Evolutionary conservation across 2,329 filamentous ascomycete genomes (phyloP).

Genomic region (Aspergillus felis): DNA sequence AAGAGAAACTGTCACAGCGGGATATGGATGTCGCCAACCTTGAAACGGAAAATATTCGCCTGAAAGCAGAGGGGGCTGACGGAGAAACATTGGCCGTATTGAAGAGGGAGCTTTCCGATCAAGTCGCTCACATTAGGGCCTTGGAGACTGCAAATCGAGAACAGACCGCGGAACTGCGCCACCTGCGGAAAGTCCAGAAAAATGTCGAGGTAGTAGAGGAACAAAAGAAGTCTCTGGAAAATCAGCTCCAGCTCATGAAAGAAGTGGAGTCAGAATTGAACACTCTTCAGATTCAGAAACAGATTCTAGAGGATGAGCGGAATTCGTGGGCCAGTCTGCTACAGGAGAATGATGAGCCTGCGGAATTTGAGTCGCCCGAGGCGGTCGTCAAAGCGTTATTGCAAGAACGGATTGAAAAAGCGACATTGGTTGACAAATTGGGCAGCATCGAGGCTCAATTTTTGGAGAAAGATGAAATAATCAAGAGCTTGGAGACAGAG

Average conservation of each 20-base stretch:
- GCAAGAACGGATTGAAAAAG: constrained; percentile 73
- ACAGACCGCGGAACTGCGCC: constrained; percentile 73
- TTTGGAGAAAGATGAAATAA: constrained; percentile 69
- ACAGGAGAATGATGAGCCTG: constrained; percentile 60
- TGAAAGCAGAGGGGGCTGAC: constrained; percentile 85
- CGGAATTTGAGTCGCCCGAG: constrained; percentile 84
- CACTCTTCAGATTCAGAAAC: constrained; percentile 76
- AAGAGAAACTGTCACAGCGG: constrained; percentile 64
- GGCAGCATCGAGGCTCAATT: constrained; percentile 77
- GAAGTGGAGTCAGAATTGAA: constrained; percentile 70
- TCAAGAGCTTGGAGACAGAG: constrained; percentile 68
- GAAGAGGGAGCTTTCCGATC: constrained; percentile 82
- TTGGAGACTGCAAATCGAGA: constrained; percentile 79
- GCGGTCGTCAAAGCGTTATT: constrained; percentile 79
- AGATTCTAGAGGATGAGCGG: constrained; percentile 83
- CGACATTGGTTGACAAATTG: constrained; percentile 74
- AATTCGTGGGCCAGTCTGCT: constrained; percentile 83
- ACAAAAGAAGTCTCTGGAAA: constrained; percentile 80
- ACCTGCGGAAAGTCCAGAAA: constrained; percentile 74
- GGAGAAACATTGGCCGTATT: constrained; percentile 80
- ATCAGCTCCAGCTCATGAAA: constrained; percentile 70
- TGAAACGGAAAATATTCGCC: constrained; percentile 75
- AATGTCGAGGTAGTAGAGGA: constrained; percentile 94
- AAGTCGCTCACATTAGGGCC: constrained; percentile 83
- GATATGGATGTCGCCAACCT: constrained; percentile 69